phyloP scores from a whole-genome alignment of 352 stramenopile genomes.

The Phytophthora capsici region DNA sequence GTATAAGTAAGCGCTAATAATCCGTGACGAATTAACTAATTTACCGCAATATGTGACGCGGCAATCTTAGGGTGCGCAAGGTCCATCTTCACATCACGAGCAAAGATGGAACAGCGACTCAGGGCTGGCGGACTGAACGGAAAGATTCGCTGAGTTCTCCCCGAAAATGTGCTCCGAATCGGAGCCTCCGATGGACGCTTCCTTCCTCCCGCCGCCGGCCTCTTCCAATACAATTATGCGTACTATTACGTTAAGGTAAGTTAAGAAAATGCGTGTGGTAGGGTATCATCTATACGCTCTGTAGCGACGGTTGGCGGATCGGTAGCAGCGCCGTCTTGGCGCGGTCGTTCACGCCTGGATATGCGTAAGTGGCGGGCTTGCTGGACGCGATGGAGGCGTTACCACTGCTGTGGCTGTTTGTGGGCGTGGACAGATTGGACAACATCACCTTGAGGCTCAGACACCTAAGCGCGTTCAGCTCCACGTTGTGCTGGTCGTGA shows the following conservation, averaged over 20 bases:
- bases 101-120: neutral
- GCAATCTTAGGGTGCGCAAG: constrained; percentile 10
- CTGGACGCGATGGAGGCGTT: constrained; percentile 26
- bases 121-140: constrained; percentile 2
- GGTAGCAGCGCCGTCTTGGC: constrained; percentile 36
- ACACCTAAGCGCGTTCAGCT: constrained; percentile 59
- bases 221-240: constrained; percentile 35
- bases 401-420: constrained; percentile 5
- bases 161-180: neutral
- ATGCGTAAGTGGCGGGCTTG: constrained; percentile 34
- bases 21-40: no score
- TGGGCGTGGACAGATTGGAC: constrained; percentile 37
- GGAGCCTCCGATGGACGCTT: no score
- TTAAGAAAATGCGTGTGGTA: constrained; percentile 27
- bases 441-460: constrained; percentile 66
- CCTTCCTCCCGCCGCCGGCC: neutral
- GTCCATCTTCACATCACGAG: constrained; percentile 4
- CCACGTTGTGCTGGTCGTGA: constrained; percentile 46
- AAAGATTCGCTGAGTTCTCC: neutral
- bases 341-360: constrained; percentile 35
- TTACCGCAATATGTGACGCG: constrained; percentile 10
- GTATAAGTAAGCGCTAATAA: no score
- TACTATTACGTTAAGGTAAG: constrained; percentile 42
- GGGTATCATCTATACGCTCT: constrained; percentile 40
- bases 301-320: constrained; percentile 40